Evolutionary conservation across 2,329 filamentous ascomycete genomes (phyloP), one percentile per base, ranked within the genome.

Genomic region (Penicillium sp.): DNA sequence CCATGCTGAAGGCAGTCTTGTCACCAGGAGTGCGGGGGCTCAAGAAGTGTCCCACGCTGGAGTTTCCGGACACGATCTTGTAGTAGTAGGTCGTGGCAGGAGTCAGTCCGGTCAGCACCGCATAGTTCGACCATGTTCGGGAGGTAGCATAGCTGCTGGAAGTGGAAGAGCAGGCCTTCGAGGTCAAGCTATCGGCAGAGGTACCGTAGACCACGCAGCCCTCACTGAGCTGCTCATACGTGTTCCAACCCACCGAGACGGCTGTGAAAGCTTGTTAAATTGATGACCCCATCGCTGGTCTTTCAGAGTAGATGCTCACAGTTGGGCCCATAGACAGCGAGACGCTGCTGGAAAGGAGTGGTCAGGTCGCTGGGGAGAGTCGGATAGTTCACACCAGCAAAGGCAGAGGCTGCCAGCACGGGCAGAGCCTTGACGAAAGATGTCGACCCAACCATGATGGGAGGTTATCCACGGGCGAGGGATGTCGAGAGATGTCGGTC

Each of bases 31-130:
- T 59, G 0, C 84, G 81, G 3, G 82, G 80, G 61, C 81, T 86
- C 50, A 83, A 65, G 70, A 87, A 87, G 40, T 82, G 78, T 36
- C 80, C 78, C 9, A 83, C 73, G 4, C 68, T 83, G 0, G 84
- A 84, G 71, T 87, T 87, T 31, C 77, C 81, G 2, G 83, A 85
- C 9, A 75, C 76, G 50, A 86, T 85, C 73, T 84, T 79, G 75
- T 87, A 87, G 75, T 84, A 87, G 70, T 87, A 87, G 0, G 78
- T 84, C 1, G 83, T 85, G 0, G 80, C 83, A 0, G 84, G 79
- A 0, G 70, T 72, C 19, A 87, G 70, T 6, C 67, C 75, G 0
- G 74, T 73, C 36, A 87, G 69, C 2, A 74, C 75, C 0, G 84
- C 84, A 0, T 75, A 73, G 61, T 85, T 82, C 37, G 78, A 79